phyloP scores from a whole-genome alignment of 306 rosid species.

The Rosa multiflora region DNA sequence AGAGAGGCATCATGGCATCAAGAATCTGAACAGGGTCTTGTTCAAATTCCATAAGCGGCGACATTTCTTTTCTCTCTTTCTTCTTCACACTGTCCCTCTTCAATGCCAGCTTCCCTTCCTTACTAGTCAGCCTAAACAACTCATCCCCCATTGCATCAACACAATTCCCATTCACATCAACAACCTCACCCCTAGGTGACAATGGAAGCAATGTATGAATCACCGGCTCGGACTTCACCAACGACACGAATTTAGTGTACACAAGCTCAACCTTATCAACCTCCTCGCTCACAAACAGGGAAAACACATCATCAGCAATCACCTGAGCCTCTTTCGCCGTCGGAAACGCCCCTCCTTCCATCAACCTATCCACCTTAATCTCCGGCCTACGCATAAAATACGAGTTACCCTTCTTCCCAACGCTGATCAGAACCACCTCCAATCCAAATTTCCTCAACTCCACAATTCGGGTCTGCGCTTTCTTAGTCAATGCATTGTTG shows the following conservation, averaged over 20 bases:
- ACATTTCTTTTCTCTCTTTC: slow-evolving; percentile 25
- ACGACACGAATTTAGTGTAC: slow-evolving; percentile 59
- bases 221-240: slow-evolving; percentile 63
- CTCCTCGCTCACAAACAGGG: slow-evolving; percentile 66
- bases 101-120: slow-evolving; percentile 60
- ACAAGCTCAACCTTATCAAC: slow-evolving; percentile 82
- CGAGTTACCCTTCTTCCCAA: slow-evolving; percentile 70
- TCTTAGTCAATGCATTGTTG: slow-evolving; percentile 48
- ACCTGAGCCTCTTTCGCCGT: slow-evolving; percentile 63
- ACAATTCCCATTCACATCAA: slow-evolving; percentile 52
- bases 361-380: slow-evolving; percentile 43
- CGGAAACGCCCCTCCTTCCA: slow-evolving; percentile 47
- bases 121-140: slow-evolving; percentile 63
- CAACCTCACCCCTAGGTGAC: slow-evolving; percentile 42
- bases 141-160: slow-evolving; percentile 63
- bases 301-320: slow-evolving; percentile 75
- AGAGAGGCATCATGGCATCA: slow-evolving; percentile 87
- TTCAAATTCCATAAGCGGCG: slow-evolving; percentile 63
- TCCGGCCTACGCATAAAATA: slow-evolving; percentile 38
- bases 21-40: slow-evolving; percentile 86
- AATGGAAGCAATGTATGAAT: slow-evolving; percentile 69
- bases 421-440: slow-evolving; percentile 53
- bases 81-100: slow-evolving; percentile 40
- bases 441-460: slow-evolving; percentile 50
- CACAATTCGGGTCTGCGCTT: slow-evolving; percentile 42